Base-by-base conservation (phyloP, 139 green algal genomes). In the Auxenochlorella protothecoides region DNA sequence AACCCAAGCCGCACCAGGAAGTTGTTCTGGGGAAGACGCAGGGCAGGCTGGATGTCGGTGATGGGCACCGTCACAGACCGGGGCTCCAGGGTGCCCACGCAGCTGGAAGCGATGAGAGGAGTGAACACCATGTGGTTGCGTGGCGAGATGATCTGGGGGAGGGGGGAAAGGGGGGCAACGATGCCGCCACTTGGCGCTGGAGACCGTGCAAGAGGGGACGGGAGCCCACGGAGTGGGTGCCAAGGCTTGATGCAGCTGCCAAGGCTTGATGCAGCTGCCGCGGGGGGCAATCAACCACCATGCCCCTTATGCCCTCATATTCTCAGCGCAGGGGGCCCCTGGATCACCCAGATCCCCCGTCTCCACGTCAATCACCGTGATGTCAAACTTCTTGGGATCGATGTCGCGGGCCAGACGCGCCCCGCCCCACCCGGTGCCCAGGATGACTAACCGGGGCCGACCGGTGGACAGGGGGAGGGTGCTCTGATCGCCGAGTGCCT, bases 51-150 rank as follows among this genome's bases (percentile, higher is more conserved):
- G 15, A 97, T 83, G 72, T 82, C 74, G n/a, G 76, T 75, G 16
- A 96, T 84, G 13, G 80, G 85, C n/a, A 85, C 74, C 0, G 80
- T 77, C 5, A 96, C 88, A 15, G 75, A 81, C 5, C 88, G 76
- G 0, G 85, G 74, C 63, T 97, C 91, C 8, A 96, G 73, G 0
- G 91, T 96, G 56, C 91, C 91, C 14, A 96, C 89, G 7, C 85
- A 89, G 2, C 80, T 88, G 69, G 80, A 88, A 2, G 87, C 80
- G 62, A 95, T 81, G 79, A 95, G 76, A 2, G 89, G 89, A 0
- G 89, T 95, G 76, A 95, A 95, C 57, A 94, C 86, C 86, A 95
- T 91, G 79, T 95, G 87, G 72, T 94, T 95, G 5, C 87, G 76
- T 0, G 83, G 83, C 3, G 75, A 87, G 0, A 96, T 69, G 6